A percentile compares a stretch with the other conserved stretches of the same genome.
Conservation (phyloP, 805 yeast species). For the Candida lessepsii region DNA sequence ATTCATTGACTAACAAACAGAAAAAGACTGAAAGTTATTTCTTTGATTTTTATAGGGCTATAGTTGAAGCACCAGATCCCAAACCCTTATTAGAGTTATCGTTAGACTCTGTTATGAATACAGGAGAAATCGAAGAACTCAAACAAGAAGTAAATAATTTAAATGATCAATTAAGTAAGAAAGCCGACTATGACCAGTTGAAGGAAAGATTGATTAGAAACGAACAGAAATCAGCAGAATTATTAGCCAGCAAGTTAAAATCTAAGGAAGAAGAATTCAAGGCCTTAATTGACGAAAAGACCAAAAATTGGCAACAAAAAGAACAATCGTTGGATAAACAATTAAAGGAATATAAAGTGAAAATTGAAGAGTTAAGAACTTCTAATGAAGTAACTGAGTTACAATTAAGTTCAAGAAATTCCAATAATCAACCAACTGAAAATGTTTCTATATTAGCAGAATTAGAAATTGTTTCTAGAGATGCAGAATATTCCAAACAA, state of each 20-base stretch:
- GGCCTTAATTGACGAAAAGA: constrained; percentile 70
- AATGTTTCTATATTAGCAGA: constrained; percentile 42
- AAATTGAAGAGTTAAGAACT: constrained; percentile 63
- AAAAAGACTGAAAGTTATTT: constrained; percentile 73
- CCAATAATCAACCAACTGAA: constrained; percentile 26
- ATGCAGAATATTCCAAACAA: constrained; percentile 67
- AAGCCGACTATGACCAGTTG: constrained; percentile 77
- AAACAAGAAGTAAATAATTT: constrained; percentile 49
- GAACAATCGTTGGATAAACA: constrained; percentile 54
- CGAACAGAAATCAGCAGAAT: constrained; percentile 61
- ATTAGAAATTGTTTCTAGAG: constrained; percentile 67
- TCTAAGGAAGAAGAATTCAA: constrained; percentile 75
- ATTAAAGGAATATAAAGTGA: constrained; percentile 49
- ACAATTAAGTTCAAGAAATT: constrained; percentile 49
- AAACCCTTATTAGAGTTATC: constrained; percentile 73
- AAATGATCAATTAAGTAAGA: constrained; percentile 58
- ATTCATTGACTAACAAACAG: constrained; percentile 71
- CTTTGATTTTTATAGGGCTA: constrained; percentile 66
- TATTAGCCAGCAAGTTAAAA: constrained; percentile 50
- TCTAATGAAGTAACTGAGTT: constrained; percentile 63
- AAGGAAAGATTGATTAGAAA: constrained; percentile 58
- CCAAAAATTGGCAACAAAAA: constrained; percentile 62
- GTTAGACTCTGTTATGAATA: constrained; percentile 57
- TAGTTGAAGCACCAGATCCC: constrained; percentile 94
- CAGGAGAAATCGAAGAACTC: constrained; percentile 51